Base-by-base conservation (phyloP, 179 eudicot species). In the Corrigiola litoralis region DNA sequence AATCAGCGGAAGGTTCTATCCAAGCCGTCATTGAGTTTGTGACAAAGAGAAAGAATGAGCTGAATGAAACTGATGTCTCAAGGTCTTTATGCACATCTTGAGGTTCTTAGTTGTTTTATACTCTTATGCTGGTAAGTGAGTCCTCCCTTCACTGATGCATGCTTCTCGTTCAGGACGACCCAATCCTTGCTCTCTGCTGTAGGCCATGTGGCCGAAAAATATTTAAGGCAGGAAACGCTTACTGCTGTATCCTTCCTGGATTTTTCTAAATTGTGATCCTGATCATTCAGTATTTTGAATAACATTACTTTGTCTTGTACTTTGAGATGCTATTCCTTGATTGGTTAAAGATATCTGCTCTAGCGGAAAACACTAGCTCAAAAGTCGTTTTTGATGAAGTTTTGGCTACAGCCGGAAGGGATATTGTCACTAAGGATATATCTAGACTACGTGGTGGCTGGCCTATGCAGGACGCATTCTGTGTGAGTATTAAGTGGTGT, bases 381-480 rank as follows among this genome's bases (percentile, higher is more conserved):
- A 82, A 73, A 60, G 72, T 85, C 70, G 99, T 95, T 45, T 95
- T 95, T 72, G 70, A 84, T 74, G 96, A 91, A 82, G 97, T 95
- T 56, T 80, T 95, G 76, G 85, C 81, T 75, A 79, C 92, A 63
- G 96, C 96, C 23, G 95, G 84, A 71, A 91, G 83, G 68, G 99
- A 95, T 80, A 86, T 95, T 64, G 84, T 88, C 62, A 91, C 97
- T 10, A 95, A 95, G 78, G 99, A 95, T 81, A 81, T 95, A 76
- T 91, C 96, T 72, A 88, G 99, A 66, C 58, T 95, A 59, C 97
- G 88, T 65, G 99, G 97, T 70, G 99, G 99, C 60, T 95, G 99
- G 99, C 91, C 99, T 52, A 81, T 94, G 85, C 99, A 91, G 76
- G 97, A 95, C 70, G 94, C 88, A 49, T 95, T 95, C 69, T 85